Evolutionary conservation across 2,329 filamentous ascomycete species (phyloP), one percentile per base, ranked within the genome.

Genomic region (Colletotrichum shisoi): DNA sequence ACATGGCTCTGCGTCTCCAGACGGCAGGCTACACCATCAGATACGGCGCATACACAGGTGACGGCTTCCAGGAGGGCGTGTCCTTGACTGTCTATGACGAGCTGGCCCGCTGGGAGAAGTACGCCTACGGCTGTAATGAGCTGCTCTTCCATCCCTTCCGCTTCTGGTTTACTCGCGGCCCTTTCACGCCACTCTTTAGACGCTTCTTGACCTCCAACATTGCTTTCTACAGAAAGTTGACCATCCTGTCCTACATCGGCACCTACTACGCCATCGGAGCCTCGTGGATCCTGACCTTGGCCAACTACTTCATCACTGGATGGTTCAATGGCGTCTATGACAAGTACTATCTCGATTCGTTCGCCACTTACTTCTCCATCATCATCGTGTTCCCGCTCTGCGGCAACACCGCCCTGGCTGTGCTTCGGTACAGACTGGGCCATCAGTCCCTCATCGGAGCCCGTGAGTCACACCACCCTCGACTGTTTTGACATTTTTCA

Each of bases 81-180:
- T 91, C 89, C 0, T 80, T 92, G 17, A 91, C 89, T 0, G 87
- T 91, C 9, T 91, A 91, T 72, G 89, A 91, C 70, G 89, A 92
- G 72, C 79, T 92, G 44, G 85, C 86, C 13, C 86, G 89, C 53
- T 91, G 89, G 89, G 87, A 91, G 73, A 91, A 91, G 78, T 90
- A 91, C 62, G 87, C 89, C 0, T 91, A 90, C 71, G 89, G 89
- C 8, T 89, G 88, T 73, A 90, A 88, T 73, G 89, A 91, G 75
- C 79, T 92, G 56, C 82, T 91, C 19, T 92, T 92, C 80, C 83
- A 91, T 71, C 89, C 89, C 0, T 76, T 92, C 45, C 79, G 83
- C 57, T 80, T 83, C 69, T 92, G 89, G 89, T 71, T 84, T 37
- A 83, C 79, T 70, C 81, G 81, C 42, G 87, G 89, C 0, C 88